Conservation (phyloP, 208 protist genomes). For the Trichomonas gallinae region DNA sequence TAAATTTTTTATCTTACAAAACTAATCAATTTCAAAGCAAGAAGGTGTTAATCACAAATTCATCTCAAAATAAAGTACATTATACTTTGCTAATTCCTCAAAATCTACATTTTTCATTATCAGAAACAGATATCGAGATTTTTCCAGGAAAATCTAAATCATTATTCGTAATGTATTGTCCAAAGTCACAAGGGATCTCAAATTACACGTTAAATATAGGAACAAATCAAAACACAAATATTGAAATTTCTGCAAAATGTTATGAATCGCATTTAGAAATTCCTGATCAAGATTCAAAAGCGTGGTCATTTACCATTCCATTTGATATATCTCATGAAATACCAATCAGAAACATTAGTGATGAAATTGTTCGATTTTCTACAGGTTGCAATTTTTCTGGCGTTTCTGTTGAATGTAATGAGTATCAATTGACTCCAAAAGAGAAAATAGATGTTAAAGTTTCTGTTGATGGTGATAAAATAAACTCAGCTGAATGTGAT, state of each 20-base stretch:
- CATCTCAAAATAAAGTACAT: neutral
- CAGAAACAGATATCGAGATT: neutral
- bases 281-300: neutral
- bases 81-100: neutral
- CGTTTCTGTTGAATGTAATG: neutral
- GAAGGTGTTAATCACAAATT: neutral
- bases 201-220: neutral
- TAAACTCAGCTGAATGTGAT: neutral
- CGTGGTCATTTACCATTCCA: neutral
- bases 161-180: neutral
- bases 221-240: neutral
- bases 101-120: neutral
- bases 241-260: neutral
- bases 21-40: neutral
- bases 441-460: neutral
- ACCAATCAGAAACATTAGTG: neutral
- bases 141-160: neutral
- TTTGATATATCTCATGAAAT: neutral
- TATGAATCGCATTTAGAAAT: neutral
- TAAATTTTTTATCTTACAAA: neutral
- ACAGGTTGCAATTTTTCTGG: neutral
- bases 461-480: too few species aligned
- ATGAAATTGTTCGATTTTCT: neutral
- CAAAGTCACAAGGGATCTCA: neutral
- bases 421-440: neutral